These are phyloP conservation scores for Xylaria sp. DNA, from an alignment of 2,329 filamentous ascomycete genomes.

Conservation along the genomic window DNA sequence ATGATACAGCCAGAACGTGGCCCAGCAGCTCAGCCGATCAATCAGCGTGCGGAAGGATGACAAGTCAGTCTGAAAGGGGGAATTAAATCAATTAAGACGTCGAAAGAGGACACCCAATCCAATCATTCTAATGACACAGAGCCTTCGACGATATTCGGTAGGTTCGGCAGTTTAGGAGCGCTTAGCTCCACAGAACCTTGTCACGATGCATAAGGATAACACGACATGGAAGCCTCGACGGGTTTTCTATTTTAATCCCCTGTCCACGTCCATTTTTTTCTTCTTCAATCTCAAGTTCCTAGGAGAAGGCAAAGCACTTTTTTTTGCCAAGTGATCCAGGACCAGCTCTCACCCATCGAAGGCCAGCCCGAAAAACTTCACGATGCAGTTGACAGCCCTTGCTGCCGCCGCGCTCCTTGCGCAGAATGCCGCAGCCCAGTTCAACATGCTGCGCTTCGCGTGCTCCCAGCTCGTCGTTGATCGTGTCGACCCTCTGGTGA, in stretches of 20 bases:
- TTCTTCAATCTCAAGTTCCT: not conserved
- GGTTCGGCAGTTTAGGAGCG: slow-evolving; percentile 37
- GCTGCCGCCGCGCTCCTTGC: slow-evolving; percentile 41
- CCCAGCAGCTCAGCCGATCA: slow-evolving; percentile 34
- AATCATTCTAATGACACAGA: slow-evolving; percentile 28
- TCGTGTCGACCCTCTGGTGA: slow-evolving; percentile 53
- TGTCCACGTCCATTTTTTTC: slow-evolving; percentile 26
- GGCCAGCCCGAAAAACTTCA: slow-evolving; percentile 21
- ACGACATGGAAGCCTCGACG: slow-evolving; percentile 31
- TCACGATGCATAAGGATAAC: slow-evolving; percentile 34
- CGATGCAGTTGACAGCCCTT: slow-evolving; percentile 44
- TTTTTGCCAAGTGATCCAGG: not conserved
- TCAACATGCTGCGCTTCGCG: slow-evolving; percentile 53
- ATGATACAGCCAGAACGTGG: slow-evolving; percentile 39
- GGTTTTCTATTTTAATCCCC: slow-evolving; percentile 32
- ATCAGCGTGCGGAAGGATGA: slow-evolving; percentile 37
- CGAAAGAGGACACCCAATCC: slow-evolving; percentile 33
- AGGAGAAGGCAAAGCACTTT: not conserved
- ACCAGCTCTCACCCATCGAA: slow-evolving; percentile 2
- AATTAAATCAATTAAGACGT: slow-evolving; percentile 37
- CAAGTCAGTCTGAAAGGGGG: slow-evolving; percentile 32
- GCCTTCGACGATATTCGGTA: slow-evolving; percentile 31
- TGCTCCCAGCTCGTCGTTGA: slow-evolving; percentile 56
- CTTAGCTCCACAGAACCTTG: slow-evolving; percentile 25
- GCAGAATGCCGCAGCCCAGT: slow-evolving; percentile 41